Evolutionary conservation across 306 rosid species (phyloP), one percentile per base, ranked within the genome.

Genomic region (Bauhinia variegata): DNA sequence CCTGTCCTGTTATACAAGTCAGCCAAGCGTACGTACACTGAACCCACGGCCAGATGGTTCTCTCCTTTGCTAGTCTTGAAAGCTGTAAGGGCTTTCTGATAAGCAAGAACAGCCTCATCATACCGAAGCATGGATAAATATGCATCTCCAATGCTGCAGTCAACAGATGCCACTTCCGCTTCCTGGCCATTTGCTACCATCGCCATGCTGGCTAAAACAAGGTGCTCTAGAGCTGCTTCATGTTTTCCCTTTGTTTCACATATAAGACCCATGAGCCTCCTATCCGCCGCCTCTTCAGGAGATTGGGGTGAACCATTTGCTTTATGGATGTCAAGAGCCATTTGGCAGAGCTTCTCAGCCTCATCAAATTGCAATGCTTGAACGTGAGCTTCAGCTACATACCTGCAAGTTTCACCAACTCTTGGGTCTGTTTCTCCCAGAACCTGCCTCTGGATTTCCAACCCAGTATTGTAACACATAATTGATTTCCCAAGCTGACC

Each of bases 241-340:
- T 95, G 92, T 53, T 90, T 85, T 36, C 96, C 97, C 74, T 86
- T 86, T 61, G 87, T 85, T 74, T 95, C 97, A 69, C 92, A 88
- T 81, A 95, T 86, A 60, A 95, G 96, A 6, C 97, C 99, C 97
- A 95, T 88, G 31, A 95, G 80, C 78, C 99, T 90, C 76, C 97
- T 80, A 65, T 95, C 97, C 8, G 95, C 92, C 11, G 95, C 97
- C 67, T 90, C 99, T 79, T 95, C 96, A 32, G 87, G 84, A 75
- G 97, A 77, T 54, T 81, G 85, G 7, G 91, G 85, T 34, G 85
- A 76, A 46, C 78, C 78, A 48, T 88, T 95, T 68, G 68, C 83
- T 67, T 70, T 87, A 37, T 95, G 99, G 84, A 83, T 86, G 65
- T 90, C 84, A 23, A 95, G 95, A 28, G 99, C 96, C 79, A 80